Evolutionary conservation across 2,329 filamentous ascomycete species (phyloP).

Genomic region (Rosellinia necatrix): DNA sequence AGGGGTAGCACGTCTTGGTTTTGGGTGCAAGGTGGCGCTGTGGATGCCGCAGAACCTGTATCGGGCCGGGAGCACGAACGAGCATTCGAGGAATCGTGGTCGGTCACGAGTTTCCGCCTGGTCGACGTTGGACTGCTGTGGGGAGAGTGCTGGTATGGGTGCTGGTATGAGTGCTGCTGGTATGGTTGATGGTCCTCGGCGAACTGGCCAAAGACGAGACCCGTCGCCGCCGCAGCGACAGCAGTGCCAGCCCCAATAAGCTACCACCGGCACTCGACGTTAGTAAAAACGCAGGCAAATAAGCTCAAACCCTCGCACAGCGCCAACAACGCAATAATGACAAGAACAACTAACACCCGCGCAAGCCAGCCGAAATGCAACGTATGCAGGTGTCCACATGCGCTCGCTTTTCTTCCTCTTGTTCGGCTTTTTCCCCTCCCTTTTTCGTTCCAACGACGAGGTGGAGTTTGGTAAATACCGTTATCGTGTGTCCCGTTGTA

Average conservation of each 20-base stretch:
- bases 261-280: slow-evolving; percentile 43
- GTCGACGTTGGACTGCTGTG: slow-evolving; percentile 40
- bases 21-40: slow-evolving; percentile 39
- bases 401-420: background rate
- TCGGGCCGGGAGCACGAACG: slow-evolving; percentile 47
- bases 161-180: no score
- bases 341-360: background rate
- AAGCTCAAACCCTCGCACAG: slow-evolving; percentile 2
- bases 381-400: background rate
- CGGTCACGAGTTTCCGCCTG: slow-evolving; percentile 41
- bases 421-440: background rate
- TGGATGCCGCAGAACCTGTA: slow-evolving; percentile 44
- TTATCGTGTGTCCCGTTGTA: background rate
- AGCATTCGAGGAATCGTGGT: slow-evolving; percentile 42
- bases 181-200: slow-evolving; percentile 43
- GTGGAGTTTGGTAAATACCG: background rate
- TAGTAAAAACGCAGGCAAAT: slow-evolving; percentile 28
- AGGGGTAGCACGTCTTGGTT: slow-evolving; percentile 43
- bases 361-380: background rate
- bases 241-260: slow-evolving; percentile 66
- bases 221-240: slow-evolving; percentile 63
- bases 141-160: no score
- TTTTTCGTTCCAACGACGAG: background rate
- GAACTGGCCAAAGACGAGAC: slow-evolving; percentile 63
- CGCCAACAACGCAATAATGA: slow-evolving; percentile 3